Evolutionary conservation across 2,329 filamentous ascomycete species (phyloP).

Genomic region (Uncinocarpus reesii): DNA sequence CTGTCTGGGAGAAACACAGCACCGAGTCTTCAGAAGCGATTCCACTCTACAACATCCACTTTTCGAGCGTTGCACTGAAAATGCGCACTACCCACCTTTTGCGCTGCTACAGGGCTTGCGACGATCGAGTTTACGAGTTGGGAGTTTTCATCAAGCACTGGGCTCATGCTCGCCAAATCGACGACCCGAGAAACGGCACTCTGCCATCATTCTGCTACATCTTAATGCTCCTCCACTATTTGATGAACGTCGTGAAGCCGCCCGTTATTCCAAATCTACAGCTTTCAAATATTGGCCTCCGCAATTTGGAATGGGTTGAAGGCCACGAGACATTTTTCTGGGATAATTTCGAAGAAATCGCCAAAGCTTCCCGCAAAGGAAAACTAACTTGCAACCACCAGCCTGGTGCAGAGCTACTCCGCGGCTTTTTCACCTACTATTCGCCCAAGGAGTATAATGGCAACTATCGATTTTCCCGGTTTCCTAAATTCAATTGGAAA

Average conservation of each 20-base stretch:
- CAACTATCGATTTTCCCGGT: neutral
- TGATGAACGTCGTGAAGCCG: conserved; percentile 69
- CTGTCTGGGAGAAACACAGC: conserved; percentile 64
- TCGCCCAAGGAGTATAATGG: conserved; percentile 41
- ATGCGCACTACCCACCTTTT: conserved; percentile 75
- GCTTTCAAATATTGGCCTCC: conserved; percentile 31
- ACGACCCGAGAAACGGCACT: conserved; percentile 75
- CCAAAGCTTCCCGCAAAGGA: conserved; percentile 47
- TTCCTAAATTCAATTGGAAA: conserved; percentile 60
- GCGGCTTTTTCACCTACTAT: conserved; percentile 84
- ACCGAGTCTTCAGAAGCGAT: neutral
- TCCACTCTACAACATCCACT: conserved; percentile 61
- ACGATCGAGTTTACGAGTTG: conserved; percentile 65
- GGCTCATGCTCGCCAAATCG: conserved; percentile 77
- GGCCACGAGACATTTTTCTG: conserved; percentile 68
- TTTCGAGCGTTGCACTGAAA: conserved; percentile 63
- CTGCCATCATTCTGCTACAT: conserved; percentile 86
- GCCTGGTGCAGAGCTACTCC: conserved; percentile 58
- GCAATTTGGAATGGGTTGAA: conserved; percentile 41
- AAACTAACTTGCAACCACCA: conserved; percentile 59
- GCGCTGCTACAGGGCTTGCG: conserved; percentile 70
- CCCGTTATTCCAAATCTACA: conserved; percentile 72
- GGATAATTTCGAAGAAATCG: conserved; percentile 62
- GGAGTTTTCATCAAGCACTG: conserved; percentile 83
- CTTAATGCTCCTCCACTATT: conserved; percentile 82